Conservation (phyloP, 495 filamentous ascomycete genomes). For the Trichocladium antarcticum region DNA sequence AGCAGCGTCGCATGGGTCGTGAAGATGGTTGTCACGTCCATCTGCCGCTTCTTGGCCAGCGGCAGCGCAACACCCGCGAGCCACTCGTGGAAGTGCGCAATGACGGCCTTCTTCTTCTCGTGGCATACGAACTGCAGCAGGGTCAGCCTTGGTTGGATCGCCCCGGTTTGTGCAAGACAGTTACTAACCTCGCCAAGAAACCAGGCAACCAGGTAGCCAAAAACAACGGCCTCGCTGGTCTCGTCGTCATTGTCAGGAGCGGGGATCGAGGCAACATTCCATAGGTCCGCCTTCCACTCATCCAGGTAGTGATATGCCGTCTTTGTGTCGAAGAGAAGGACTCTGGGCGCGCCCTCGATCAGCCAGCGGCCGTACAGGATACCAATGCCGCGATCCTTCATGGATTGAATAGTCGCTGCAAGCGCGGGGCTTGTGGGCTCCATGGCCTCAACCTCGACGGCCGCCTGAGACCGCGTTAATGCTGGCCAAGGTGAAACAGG, state of each 20-base stretch:
- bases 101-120: conserved; percentile 78
- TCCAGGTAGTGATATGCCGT: conserved; percentile 84
- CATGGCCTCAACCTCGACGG: conserved; percentile 90
- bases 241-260: conserved; percentile 83
- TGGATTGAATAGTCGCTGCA: conserved; percentile 70
- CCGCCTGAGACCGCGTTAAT: conserved; percentile 45
- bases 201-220: conserved; percentile 96
- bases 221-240: conserved; percentile 95
- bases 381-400: conserved; percentile 82
- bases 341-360: conserved; percentile 89
- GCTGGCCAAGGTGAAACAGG: not conserved
- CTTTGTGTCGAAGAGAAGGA: conserved; percentile 88
- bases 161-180: not conserved
- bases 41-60: conserved; percentile 79
- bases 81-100: conserved; percentile 99
- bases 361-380: conserved; percentile 94
- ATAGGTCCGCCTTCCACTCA: conserved; percentile 95
- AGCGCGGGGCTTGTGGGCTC: conserved; percentile 72
- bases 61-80: conserved; percentile 92
- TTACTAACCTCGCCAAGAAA: conserved; percentile 83
- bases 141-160: conserved; percentile 8
- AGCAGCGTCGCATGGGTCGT: conserved; percentile 94
- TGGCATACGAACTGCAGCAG: conserved; percentile 73
- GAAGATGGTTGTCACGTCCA: conserved; percentile 97
- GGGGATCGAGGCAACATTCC: conserved; percentile 86